phyloP scores from a whole-genome alignment of 2,329 filamentous ascomycete species.

The Ophiostoma sp. region DNA sequence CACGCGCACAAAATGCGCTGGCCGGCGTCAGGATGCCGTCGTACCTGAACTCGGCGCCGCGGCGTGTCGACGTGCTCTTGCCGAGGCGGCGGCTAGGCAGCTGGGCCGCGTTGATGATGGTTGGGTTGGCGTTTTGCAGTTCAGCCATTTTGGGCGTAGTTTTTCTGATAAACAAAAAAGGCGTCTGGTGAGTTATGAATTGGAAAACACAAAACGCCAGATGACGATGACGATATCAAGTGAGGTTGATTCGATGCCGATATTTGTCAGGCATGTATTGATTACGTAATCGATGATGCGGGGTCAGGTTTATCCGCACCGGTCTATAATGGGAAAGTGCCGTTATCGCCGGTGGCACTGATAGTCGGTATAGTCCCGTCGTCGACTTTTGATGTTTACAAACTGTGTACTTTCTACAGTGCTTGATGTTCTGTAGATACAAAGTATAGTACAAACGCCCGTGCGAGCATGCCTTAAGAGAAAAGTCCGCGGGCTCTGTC shows the following conservation, averaged over 20 bases:
- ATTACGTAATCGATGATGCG: neutral
- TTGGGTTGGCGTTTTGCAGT: constrained; percentile 81
- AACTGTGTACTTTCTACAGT: no score
- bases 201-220: neutral
- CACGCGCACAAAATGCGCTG: constrained; percentile 20
- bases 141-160: constrained; percentile 36
- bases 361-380: neutral
- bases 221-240: neutral
- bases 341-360: neutral
- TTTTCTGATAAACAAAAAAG: no score
- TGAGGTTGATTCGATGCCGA: neutral
- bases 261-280: neutral
- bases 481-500: neutral
- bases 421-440: no score
- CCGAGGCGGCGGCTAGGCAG: constrained; percentile 71
- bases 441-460: no score
- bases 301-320: neutral
- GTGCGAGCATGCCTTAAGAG: no score
- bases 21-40: constrained; percentile 41
- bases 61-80: constrained; percentile 43
- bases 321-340: neutral
- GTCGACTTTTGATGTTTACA: no score
- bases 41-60: constrained; percentile 46
- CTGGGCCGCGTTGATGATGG: constrained; percentile 81
- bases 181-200: neutral